phyloP scores from a whole-genome alignment of 495 filamentous ascomycete species.

The Aspergillus cavernicola region DNA sequence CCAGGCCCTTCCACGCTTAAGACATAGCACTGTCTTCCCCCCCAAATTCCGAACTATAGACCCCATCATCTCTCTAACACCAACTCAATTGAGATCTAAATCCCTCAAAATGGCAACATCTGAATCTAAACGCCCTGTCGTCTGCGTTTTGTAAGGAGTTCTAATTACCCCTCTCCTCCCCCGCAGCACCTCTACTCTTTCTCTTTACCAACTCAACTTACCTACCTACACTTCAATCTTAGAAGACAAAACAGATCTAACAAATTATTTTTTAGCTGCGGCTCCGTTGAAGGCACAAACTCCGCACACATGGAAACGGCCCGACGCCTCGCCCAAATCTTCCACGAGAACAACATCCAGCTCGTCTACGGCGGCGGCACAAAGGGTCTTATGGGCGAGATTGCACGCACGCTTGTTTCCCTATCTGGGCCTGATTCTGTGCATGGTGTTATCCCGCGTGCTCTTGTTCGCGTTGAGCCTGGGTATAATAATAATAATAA shows the following conservation, averaged over 20 bases:
- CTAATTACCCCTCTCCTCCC: slow-evolving; percentile 15
- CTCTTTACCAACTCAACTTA: neutral
- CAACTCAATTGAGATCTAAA: slow-evolving; percentile 4
- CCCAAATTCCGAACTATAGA: neutral
- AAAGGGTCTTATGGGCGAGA: slow-evolving; percentile 88
- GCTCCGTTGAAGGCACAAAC: slow-evolving; percentile 65
- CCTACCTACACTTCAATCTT: neutral
- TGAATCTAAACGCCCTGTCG: slow-evolving; percentile 51
- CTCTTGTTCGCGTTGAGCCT: slow-evolving; percentile 79
- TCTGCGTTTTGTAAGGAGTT: slow-evolving; percentile 72
- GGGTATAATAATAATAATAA: slow-evolving; percentile 37
- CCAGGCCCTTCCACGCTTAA: too few species aligned
- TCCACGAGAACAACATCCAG: slow-evolving; percentile 69
- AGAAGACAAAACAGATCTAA: neutral
- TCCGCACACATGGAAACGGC: slow-evolving; percentile 72
- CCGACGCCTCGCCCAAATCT: slow-evolving; percentile 65
- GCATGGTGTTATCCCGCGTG: slow-evolving; percentile 86
- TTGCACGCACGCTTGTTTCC: slow-evolving; percentile 80
- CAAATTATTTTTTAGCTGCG: slow-evolving; percentile 54
- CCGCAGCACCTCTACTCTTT: neutral
- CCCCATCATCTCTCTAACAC: neutral
- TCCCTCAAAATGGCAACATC: slow-evolving; percentile 26
- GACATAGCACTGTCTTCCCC: neutral
- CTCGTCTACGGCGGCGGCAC: slow-evolving; percentile 96
- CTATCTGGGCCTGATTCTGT: slow-evolving; percentile 79